These are phyloP conservation scores for Nicotiana tomentosiformis DNA, from an alignment of 257 asterid species.

Conservation along the genomic window DNA sequence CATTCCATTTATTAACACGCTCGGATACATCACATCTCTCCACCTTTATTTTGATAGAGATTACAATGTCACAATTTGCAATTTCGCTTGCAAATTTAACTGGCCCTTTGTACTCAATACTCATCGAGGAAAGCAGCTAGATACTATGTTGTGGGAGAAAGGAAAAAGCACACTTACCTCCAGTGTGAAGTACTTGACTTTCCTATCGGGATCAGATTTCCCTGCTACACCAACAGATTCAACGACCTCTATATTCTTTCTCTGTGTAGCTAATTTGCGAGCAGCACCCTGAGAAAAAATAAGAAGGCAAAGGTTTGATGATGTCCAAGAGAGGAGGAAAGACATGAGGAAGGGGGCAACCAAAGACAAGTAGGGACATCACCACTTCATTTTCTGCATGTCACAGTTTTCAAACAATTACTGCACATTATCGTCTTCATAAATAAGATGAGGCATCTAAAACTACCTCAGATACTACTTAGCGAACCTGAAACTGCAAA, in stretches of 20 bases:
- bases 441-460: background rate
- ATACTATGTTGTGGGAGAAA: background rate
- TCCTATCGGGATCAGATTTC: slow-evolving; percentile 62
- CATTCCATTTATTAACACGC: too few relatives aligned
- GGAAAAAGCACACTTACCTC: slow-evolving; percentile 42
- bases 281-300: slow-evolving; percentile 75
- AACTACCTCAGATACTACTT: too few relatives aligned
- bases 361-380: background rate
- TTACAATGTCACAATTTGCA: background rate
- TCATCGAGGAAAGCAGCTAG: background rate
- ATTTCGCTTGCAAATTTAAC: background rate
- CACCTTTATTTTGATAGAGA: background rate
- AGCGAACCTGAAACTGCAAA: too few relatives aligned
- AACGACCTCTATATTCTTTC: slow-evolving; percentile 67
- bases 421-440: background rate
- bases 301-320: background rate
- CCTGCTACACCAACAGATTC: slow-evolving; percentile 87
- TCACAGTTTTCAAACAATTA: background rate
- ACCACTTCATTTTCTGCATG: background rate
- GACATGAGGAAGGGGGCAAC: background rate
- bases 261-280: slow-evolving; percentile 75
- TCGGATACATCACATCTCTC: too few relatives aligned
- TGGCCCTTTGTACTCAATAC: background rate
- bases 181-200: slow-evolving; percentile 60
- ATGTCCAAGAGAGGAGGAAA: background rate